These are phyloP conservation scores for Fusarium scirpi DNA, from an alignment of 2,329 filamentous ascomycete species.

Conservation along the genomic window DNA sequence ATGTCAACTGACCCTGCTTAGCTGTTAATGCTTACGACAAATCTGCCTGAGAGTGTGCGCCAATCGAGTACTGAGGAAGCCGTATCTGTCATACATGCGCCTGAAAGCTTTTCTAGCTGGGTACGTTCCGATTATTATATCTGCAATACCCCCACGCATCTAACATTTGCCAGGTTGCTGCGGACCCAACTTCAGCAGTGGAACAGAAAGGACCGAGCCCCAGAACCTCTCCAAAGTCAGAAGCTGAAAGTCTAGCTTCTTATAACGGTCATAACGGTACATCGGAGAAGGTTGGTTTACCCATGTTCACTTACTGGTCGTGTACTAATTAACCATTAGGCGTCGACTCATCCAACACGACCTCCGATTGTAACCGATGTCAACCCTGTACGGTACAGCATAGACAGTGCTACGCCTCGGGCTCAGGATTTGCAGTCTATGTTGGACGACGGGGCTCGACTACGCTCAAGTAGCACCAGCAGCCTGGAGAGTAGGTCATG, in stretches of 20 bases:
- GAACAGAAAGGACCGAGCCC: conserved; percentile 53
- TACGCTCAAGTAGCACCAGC: conserved; percentile 75
- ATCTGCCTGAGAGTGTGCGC: conserved; percentile 68
- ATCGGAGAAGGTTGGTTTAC: conserved; percentile 42
- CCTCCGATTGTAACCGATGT: conserved; percentile 83
- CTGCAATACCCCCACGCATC: conserved; percentile 9
- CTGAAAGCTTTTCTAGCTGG: conserved; percentile 84
- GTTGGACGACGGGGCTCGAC: conserved; percentile 64
- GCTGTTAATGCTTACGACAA: conserved; percentile 67
- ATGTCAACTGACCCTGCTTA: conserved; percentile 46
- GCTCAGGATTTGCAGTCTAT: conserved; percentile 86
- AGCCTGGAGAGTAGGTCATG: conserved; percentile 78
- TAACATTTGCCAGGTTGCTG: conserved; percentile 55
- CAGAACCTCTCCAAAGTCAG: conserved; percentile 54
- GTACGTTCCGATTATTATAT: conserved; percentile 59
- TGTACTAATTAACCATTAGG: conserved; percentile 25
- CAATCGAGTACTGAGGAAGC: conserved; percentile 78
- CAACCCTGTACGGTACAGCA: conserved; percentile 71
- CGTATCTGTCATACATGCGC: conserved; percentile 91
- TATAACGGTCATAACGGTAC: conserved; percentile 38
- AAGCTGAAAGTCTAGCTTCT: conserved; percentile 51
- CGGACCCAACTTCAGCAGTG: conserved; percentile 42
- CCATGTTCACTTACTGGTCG: not conserved
- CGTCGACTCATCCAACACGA: conserved; percentile 61
- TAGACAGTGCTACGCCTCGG: conserved; percentile 80